Percentiles rank a stretch among this genome's conserved stretches.
Evolutionary conservation across 1,139 yeast species (phyloP).

Genomic region (Arxiozyma telluris): DNA sequence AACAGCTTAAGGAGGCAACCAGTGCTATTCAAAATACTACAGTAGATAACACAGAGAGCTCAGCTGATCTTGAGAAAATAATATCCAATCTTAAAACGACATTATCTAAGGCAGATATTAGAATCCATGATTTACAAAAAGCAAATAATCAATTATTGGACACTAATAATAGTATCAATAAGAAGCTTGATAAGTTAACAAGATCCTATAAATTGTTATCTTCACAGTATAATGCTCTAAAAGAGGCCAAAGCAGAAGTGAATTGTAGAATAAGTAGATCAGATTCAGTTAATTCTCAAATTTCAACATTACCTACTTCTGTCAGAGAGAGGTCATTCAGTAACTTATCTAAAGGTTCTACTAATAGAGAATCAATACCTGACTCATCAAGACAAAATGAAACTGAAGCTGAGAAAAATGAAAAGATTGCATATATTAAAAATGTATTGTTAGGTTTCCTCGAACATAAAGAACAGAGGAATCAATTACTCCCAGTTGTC

Average conservation of each 20-base stretch:
- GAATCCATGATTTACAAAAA: conserved; percentile 47
- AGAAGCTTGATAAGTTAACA: conserved; percentile 56
- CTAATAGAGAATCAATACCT: neutral
- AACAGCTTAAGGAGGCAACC: conserved; percentile 20
- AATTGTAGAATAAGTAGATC: conserved; percentile 23
- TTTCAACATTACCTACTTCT: conserved; percentile 2
- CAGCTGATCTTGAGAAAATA: conserved; percentile 28
- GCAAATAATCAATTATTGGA: conserved; percentile 51
- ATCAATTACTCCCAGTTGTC: conserved; percentile 74
- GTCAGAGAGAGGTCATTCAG: conserved; percentile 1
- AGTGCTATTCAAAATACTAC: conserved; percentile 20
- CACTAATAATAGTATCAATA: conserved; percentile 57
- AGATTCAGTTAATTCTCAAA: conserved; percentile 17
- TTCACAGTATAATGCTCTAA: conserved; percentile 42
- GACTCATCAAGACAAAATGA: conserved; percentile 7
- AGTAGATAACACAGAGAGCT: conserved; percentile 19
- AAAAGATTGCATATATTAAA: conserved; percentile 66
- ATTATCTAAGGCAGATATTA: conserved; percentile 41
- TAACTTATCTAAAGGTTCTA: conserved; percentile 8
- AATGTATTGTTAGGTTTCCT: conserved; percentile 82
- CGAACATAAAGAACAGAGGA: conserved; percentile 88
- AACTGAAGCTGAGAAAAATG: conserved; percentile 26
- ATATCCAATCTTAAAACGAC: conserved; percentile 44
- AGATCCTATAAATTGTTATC: conserved; percentile 56
- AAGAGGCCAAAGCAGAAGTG: conserved; percentile 26